phyloP scores from a whole-genome alignment of 1,139 yeast genomes.

The Hansenula sp. region DNA sequence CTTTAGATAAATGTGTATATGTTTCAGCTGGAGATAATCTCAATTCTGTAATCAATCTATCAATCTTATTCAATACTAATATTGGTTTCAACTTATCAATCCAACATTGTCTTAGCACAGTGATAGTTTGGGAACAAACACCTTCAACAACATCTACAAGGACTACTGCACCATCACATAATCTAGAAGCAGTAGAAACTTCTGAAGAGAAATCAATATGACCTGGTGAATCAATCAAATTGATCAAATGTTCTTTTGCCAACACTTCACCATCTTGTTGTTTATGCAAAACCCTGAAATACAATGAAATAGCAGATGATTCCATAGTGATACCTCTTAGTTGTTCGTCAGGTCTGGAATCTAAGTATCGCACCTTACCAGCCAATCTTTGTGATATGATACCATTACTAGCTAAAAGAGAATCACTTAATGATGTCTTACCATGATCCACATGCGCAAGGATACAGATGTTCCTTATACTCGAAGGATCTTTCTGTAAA shows the following conservation, averaged over 20 bases:
- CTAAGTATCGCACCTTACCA: conserved; percentile 89
- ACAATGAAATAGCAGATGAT: conserved; percentile 85
- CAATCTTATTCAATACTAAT: conserved; percentile 89
- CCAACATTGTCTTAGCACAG: conserved; percentile 95
- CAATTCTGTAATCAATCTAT: conserved; percentile 78
- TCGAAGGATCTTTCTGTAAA: conserved; percentile 64
- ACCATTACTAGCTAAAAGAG: conserved; percentile 90
- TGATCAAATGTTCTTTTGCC: conserved; percentile 76
- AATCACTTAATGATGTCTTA: conserved; percentile 91
- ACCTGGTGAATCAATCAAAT: conserved; percentile 96
- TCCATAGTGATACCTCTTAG: conserved; percentile 97
- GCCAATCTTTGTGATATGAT: conserved; percentile 93
- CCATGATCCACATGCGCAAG: conserved; percentile 99
- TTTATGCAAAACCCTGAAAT: conserved; percentile 62
- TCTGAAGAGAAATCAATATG: conserved; percentile 97
- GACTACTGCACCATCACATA: conserved; percentile 96
- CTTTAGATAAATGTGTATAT: conserved; percentile 67
- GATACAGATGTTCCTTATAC: conserved; percentile 87
- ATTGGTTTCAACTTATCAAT: conserved; percentile 84
- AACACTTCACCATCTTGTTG: conserved; percentile 36
- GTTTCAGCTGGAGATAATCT: conserved; percentile 84
- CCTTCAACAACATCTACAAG: conserved; percentile 97
- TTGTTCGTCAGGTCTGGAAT: conserved; percentile 95
- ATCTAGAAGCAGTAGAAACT: conserved; percentile 90
- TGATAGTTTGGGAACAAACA: conserved; percentile 94